Conservation (phyloP, 1,284 basidiomycete species). For the Cryptococcus deneoformans region DNA sequence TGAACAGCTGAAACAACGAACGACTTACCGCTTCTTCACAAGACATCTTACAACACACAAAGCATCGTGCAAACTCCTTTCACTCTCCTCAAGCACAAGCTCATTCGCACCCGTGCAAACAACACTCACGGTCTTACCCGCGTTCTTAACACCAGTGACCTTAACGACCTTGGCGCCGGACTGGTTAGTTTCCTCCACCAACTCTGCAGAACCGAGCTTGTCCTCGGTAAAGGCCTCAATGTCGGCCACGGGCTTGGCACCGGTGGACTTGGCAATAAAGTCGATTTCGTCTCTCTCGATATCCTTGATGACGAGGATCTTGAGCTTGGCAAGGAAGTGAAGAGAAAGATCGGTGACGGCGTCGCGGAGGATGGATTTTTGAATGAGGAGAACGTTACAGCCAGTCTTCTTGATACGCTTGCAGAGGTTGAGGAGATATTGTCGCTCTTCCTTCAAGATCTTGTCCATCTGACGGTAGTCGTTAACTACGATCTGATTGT, state of each 20-base stretch:
- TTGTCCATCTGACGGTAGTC: constrained; percentile 99
- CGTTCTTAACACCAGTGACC: constrained; percentile 93
- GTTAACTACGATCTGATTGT: constrained; percentile 99
- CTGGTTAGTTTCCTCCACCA: constrained; percentile 87
- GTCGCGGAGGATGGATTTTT: constrained; percentile 98
- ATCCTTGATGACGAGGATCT: constrained; percentile 96
- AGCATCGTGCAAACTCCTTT: constrained; percentile 96
- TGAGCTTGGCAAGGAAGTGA: constrained; percentile 96
- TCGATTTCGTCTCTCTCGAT: constrained; percentile 99
- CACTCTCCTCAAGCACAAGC: constrained; percentile 94
- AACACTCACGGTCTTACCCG: constrained; percentile 91
- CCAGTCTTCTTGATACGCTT: constrained; percentile 99
- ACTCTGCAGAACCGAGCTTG: constrained; percentile 93
- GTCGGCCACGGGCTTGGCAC: constrained; percentile 95
- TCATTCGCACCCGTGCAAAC: constrained; percentile 94
- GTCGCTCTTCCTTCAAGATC: constrained; percentile 97
- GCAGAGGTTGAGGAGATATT: constrained; percentile 94
- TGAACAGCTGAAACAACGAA: not conserved
- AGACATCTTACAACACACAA: constrained; percentile 97
- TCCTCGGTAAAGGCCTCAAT: constrained; percentile 99
- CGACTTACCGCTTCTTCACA: constrained; percentile 88
- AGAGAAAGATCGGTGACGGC: constrained; percentile 99
- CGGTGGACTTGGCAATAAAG: constrained; percentile 92
- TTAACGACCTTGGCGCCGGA: constrained; percentile 89
- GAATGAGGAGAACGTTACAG: constrained; percentile 97